Base-by-base conservation (phyloP, 495 filamentous ascomycete species). In the Bacidia rubella region DNA sequence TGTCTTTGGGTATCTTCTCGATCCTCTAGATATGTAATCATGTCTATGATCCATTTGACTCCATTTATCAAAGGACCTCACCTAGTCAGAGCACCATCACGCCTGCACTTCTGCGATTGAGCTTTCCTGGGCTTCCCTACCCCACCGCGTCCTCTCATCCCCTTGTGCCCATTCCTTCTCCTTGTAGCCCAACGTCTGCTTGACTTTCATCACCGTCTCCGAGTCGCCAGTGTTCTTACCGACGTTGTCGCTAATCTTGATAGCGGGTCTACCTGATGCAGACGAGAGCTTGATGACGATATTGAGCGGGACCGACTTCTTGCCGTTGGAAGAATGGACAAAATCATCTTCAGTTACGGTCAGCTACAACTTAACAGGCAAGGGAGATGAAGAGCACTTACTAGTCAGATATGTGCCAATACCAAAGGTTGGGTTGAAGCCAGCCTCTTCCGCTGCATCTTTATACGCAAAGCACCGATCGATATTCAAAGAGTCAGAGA, bases 171-270 rank as follows among this genome's bases (percentile, higher is more conserved):
- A 97, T 1, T 73, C 65, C 62, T 83, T 83, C 66, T 97, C 92
- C 19, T 81, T 68, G 57, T 98, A 98, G 0, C 88, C 87, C 11
- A 98, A 67, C 51, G 78, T 71, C 60, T 77, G 70, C 78, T 98
- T 98, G 35, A 96, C 90, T 59, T 81, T 74, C 50, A 78, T 74
- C 2, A 98, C 85, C 10, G 81, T 88, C 25, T 69, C 73, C 60
- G 77, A 75, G 58, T 95, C 86, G 11, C 92, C 92, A 0, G 88
- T 97, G 56, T 97, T 97, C 74, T 98, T 98, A 40, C 89, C 88
- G 60, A 86, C 76, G 62, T 97, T 95, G 63, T 98, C 92, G 58
- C 90, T 96, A 54, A 98, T 87, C 73, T 98, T 98, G 59, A 98
- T 76, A 0, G 90, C 88, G 0, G 83, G 80, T n/a, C 79, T 76